These are phyloP conservation scores for Globisporangium takayamanum DNA, from an alignment of 352 stramenopile species.

Conservation along the genomic window DNA sequence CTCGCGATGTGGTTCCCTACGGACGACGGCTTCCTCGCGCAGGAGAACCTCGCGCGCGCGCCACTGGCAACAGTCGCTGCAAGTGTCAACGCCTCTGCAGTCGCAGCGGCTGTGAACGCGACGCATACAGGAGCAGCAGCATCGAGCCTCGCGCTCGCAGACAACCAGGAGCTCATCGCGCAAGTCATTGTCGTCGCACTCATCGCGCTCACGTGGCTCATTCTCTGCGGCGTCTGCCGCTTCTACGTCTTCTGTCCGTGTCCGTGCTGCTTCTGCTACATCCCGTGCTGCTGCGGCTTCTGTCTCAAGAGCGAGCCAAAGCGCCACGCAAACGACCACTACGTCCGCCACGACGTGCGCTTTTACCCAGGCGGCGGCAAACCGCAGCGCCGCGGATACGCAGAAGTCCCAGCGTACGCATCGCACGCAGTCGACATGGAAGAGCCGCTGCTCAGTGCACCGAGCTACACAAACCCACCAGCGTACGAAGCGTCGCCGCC, in stretches of 20 bases:
- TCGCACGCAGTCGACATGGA: conserved; percentile 52
- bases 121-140: background rate
- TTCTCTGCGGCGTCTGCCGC: conserved; percentile 15
- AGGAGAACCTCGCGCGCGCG: conserved; percentile 4
- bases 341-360: conserved; percentile 6
- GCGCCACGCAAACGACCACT: background rate
- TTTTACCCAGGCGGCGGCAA: background rate
- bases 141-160: background rate
- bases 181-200: background rate
- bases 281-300: conserved; percentile 34
- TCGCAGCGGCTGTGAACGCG: background rate
- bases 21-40: conserved; percentile 15
- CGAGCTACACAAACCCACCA: conserved; percentile 32
- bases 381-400: too few relatives aligned
- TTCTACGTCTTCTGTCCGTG: conserved; percentile 6
- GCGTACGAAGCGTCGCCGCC: conserved; percentile 29
- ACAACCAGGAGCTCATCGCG: too few relatives aligned
- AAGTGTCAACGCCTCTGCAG: background rate
- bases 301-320: conserved; percentile 20
- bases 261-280: conserved; percentile 15
- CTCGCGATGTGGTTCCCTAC: conserved; percentile 8
- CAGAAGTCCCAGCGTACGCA: conserved; percentile 19
- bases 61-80: conserved; percentile 1
- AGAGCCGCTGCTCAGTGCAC: conserved; percentile 45
- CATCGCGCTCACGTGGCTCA: conserved; percentile 7